Evolutionary conservation across 2,329 filamentous ascomycete species (phyloP), one percentile per base, ranked within the genome.

Genomic region (Sphaerulina musiva): DNA sequence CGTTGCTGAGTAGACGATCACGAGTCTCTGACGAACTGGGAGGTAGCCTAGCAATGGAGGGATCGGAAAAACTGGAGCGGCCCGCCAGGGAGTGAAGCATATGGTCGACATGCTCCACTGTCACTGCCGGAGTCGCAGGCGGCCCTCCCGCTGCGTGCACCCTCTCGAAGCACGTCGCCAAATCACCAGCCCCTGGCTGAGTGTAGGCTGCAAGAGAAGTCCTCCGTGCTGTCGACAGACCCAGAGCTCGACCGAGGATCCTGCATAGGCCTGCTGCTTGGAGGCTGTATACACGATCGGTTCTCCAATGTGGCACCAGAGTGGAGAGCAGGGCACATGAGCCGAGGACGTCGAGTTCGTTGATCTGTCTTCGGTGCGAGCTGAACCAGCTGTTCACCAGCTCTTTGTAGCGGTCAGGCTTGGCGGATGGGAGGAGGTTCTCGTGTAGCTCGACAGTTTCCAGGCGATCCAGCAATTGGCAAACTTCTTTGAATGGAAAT

Each of bases 281-380:
- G 1, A 95, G 75, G 38, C 77, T 79, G 67, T 91, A 95, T 1
- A 92, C 86, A 29, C 89, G 80, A 66, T 95, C 89, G 2, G 82
- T 84, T 50, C 89, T 78, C 59, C 79, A 83, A 58, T 90, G 84
- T 0, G 90, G 89, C 0, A 95, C 78, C 0, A 96, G 71, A 2
- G 85, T 84, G 1, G 87, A 91, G 0, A 95, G 74, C 1, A 95
- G 72, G 2, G 87, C 85, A 1, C 80, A 73, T 1, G 77, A 74
- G 63, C 61, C 60, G 8, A 84, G 74, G 1, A 80, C 81, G 29
- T 78, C 74, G 6, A 80, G 72, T 0, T 76, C 74, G 64, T 84
- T 73, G 12, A 95, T 76, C 1, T 71, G 70, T 12, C 70, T 69
- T 4, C 80, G 80, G 66, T 95, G 80, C 1, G 74, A 72, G 11